Evolutionary conservation across 352 stramenopile species (phyloP), one percentile per base, ranked within the genome.

Genomic region (Stephanocyclus meneghinianus): DNA sequence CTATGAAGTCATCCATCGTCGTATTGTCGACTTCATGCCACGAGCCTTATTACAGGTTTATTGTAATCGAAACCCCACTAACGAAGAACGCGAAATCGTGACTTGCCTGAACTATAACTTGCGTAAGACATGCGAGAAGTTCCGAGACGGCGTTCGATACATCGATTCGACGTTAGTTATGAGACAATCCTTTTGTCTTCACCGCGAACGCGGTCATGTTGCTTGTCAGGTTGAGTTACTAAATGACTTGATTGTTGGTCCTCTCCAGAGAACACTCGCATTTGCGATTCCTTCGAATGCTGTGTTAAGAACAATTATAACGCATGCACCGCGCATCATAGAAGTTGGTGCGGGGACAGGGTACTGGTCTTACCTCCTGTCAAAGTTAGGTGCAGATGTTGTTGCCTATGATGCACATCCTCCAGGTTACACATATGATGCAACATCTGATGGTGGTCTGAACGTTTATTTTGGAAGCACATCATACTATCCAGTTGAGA

Each of bases 291-390:
- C 81, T 10, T 77, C 60, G 29, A 75, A 87, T 44, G 55, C n/a
- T 37, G 74, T 76, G 2, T 9, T 86, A 35, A 63, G 75, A 47
- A 37, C 57, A 44, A 77, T 90, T n/a, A 42, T 68, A 35, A 51
- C 35, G n/a, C 15, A 67, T 26, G 57, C 61, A 30, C 68, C 69
- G 11, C 65, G 72, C 11, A 95, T 97, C 77, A 87, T 96, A 1
- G 94, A 97, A 78, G 94, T 97, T 84, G 95, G 94, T 35, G 95
- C 95, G 45, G 95, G 95, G n/a, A 96, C 85, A 44, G 95, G 94
- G 8, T 97, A 96, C 74, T 97, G 95, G 95, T 91, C 83, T 45
- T 86, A 88, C 16, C 44, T 95, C 16, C 80, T 97, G 64, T 90
- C 94, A 62, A 83, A 91, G 67, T 71, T 69, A 15, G 93, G 91